Base-by-base conservation (phyloP, 179 eudicot species). In the Corrigiola litoralis region DNA sequence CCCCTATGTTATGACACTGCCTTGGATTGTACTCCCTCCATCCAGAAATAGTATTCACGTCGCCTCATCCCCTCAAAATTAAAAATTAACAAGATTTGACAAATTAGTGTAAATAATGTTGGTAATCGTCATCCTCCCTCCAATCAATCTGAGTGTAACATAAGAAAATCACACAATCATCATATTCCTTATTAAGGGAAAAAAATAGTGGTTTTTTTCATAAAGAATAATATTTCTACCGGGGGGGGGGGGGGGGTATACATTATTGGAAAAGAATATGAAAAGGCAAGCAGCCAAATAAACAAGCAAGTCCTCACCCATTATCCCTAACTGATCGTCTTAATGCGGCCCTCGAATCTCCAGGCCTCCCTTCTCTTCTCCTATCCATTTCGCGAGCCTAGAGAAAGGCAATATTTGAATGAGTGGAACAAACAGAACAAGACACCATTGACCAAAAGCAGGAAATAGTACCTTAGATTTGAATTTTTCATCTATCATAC, bases 371-470 rank as follows among this genome's bases (percentile, higher is more conserved):
- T 72, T 95, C 99, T 75, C 81, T 88, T 64, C 99, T 84, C 72
- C 84, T 88, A 55, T 95, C 99, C 97, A 95, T 95, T 45, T 95
- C 99, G 42, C 96, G 90, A 65, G 96, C 95, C 95, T 90, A 54
- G 21, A 37, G 28, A 48, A 46, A 71, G 11, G 18, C 24, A 11
- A 51, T 36, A 64, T 17, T 46, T 36, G 40, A n/a, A 66, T 61
- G 41, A 74, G 27, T 28, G 4, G 37, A 61, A 61, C 50, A 57
- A 60, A 36, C 28, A 51, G 31, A 20, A 61, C 45, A 78, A 47
- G 20, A 23, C 5, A 59, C n/a, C n/a, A 50, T 31, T 27, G 58
- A 23, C 27, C 13, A 27, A 9, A 64, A 7, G 38, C 17, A 63
- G 42, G 13, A 58, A 6, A 36, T 33, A 41, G 21, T 60, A 92